Evolutionary conservation across 495 filamentous ascomycete genomes (phyloP), one percentile per base, ranked within the genome.

Genomic region (Hypoxylon perforatum): DNA sequence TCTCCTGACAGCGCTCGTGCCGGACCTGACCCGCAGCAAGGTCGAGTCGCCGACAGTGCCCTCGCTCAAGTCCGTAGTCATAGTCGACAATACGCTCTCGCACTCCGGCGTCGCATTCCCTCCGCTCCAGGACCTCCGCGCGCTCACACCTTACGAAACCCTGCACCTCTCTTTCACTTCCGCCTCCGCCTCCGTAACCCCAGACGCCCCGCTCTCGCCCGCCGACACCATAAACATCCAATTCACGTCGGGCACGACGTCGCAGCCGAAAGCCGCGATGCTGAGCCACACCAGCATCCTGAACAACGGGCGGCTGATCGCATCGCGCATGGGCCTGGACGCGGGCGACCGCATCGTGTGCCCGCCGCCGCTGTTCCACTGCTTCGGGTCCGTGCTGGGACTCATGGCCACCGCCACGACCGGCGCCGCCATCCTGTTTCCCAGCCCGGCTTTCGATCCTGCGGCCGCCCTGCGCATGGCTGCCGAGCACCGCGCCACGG

Each of bases 321-420:
- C 92, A 1, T 84, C 89, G 63, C 81, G 93, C 15, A 96, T 97
- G 93, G 85, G 89, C 0, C 84, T 97, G 9, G 89, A 87, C 0
- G 79, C 85, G 0, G 64, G 80, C 4, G 93, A 97, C 74, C 81
- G 91, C 46, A 86, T 97, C 28, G 92, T 91, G 74, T 94, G 91
- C 70, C 92, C 93, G 42, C 93, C 93, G 6, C 93, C 93, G 2
- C 80, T 97, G 6, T 97, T 96, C 75, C 93, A 97, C 76, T 97
- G 95, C 75, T 97, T 99, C 75, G 95, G 95, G 49, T 88, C 82
- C 62, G 90, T 97, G 28, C 82, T 99, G 0, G 95, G 95, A 0
- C 95, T 94, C 76, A 95, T 97, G 91, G 95, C 95, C 0, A 94
- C 91, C 0, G 92, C 91, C 11, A 97, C 94, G 0, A 93, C 94